These are phyloP conservation scores for Debaryomyces sp. DNA, from an alignment of 1,139 yeast species.

Conservation along the genomic window DNA sequence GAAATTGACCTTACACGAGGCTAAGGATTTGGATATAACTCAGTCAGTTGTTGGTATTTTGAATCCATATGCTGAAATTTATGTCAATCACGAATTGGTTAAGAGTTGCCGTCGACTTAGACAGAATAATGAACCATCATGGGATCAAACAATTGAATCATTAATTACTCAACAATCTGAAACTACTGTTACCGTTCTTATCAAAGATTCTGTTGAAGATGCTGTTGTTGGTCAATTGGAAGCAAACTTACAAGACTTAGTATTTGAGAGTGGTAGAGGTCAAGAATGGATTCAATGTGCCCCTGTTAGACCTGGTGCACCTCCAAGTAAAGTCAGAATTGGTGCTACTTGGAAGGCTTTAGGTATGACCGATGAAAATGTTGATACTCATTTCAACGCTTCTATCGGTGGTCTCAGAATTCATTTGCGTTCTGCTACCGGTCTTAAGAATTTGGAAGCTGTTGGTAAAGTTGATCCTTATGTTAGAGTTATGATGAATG, in stretches of 20 bases:
- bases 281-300: conserved; percentile 53
- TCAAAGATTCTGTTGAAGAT: conserved; percentile 58
- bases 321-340: conserved; percentile 54
- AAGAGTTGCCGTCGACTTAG: conserved; percentile 62
- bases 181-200: conserved; percentile 54
- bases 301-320: conserved; percentile 31
- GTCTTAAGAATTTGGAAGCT: conserved; percentile 60
- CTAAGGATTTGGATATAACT: conserved; percentile 67
- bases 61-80: conserved; percentile 72
- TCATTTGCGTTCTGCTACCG: conserved; percentile 55
- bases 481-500: conserved; percentile 58
- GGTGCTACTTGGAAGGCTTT: conserved; percentile 75
- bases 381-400: conserved; percentile 48
- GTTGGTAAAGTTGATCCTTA: conserved; percentile 79
- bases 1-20: conserved; percentile 71
- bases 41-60: conserved; percentile 68
- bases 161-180: conserved; percentile 61
- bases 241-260: conserved; percentile 55
- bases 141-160: conserved; percentile 65
- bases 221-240: conserved; percentile 55
- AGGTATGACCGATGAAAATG: conserved; percentile 52
- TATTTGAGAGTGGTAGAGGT: conserved; percentile 56
- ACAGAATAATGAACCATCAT: conserved; percentile 70
- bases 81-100: conserved; percentile 54
- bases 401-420: conserved; percentile 70